A percentile compares a stretch with the other conserved stretches of the same genome.
Evolutionary conservation across 2,329 filamentous ascomycete genomes (phyloP).

Genomic region (Lecanicillium sp.): DNA sequence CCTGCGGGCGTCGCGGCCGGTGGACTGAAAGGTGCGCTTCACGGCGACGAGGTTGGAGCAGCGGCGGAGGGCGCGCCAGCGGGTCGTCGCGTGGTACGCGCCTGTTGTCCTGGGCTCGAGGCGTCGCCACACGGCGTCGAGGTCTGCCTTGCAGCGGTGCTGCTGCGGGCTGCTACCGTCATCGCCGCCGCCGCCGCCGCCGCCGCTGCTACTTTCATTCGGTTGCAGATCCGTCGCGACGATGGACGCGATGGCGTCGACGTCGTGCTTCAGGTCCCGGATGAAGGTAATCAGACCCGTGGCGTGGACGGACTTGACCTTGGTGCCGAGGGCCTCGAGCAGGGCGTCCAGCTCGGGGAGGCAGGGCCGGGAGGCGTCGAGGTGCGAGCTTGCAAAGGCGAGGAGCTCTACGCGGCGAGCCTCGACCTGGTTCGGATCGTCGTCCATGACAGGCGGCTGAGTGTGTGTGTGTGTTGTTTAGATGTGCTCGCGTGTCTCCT

Average conservation of each 20-base stretch:
- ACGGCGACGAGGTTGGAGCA: conserved; percentile 26
- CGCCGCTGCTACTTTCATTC: not conserved
- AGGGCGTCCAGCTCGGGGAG: conserved; percentile 19
- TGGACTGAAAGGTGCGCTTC: conserved; percentile 29
- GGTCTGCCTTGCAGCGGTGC: not conserved
- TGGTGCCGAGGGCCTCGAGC: conserved; percentile 12
- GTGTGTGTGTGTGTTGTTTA: too few relatives aligned
- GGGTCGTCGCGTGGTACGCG: conserved; percentile 18
- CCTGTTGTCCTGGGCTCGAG: conserved; percentile 22
- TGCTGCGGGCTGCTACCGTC: not conserved
- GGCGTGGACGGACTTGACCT: conserved; percentile 8
- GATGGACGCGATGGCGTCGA: conserved; percentile 13
- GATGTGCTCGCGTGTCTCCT: not conserved
- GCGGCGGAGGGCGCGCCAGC: conserved; percentile 30
- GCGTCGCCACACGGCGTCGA: conserved; percentile 16
- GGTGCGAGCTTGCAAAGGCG: conserved; percentile 9
- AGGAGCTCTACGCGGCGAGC: conserved; percentile 10
- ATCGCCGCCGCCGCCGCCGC: not conserved
- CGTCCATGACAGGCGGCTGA: conserved; percentile 4
- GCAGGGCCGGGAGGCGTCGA: conserved; percentile 13
- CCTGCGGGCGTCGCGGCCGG: conserved; percentile 22
- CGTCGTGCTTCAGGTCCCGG: conserved; percentile 18
- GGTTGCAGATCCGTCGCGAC: conserved; percentile 13
- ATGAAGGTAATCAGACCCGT: conserved; percentile 22
- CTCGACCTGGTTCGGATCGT: not conserved